These are phyloP conservation scores for Tricholoma sp. DNA, from an alignment of 768 basidiomycete genomes.

Conservation along the genomic window DNA sequence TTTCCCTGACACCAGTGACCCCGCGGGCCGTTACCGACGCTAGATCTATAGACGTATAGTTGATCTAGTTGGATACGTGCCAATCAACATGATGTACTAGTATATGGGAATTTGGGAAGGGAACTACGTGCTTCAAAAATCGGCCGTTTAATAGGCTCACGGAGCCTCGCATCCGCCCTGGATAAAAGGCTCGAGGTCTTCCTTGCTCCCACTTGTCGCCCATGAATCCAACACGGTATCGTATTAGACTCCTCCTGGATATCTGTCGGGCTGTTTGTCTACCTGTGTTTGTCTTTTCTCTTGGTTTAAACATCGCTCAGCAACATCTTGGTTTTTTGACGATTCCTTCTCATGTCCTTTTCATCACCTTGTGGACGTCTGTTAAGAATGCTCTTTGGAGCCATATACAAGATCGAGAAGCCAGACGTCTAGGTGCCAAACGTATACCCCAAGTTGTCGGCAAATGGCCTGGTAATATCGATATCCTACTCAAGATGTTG, in stretches of 20 bases:
- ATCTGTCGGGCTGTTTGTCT: conserved; percentile 34
- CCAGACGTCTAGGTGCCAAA: conserved; percentile 42
- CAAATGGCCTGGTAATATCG: conserved; percentile 77
- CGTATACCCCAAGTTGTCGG: conserved; percentile 56
- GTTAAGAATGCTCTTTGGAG: conserved; percentile 29
- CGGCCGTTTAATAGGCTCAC: conserved; percentile 5
- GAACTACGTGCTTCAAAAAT: conserved; percentile 8
- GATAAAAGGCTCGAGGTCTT: background rate
- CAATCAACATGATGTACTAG: too few species aligned
- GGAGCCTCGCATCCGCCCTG: background rate
- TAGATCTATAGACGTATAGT: background rate
- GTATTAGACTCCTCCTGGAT: conserved; percentile 45
- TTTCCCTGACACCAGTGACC: background rate
- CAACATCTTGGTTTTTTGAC: conserved; percentile 30
- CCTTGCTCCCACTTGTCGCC: background rate
- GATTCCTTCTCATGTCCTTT: conserved; percentile 32
- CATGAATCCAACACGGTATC: conserved; percentile 43
- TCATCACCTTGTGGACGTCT: conserved; percentile 37
- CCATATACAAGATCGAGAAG: conserved; percentile 36
- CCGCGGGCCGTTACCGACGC: conserved; percentile 2
- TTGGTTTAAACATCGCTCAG: conserved; percentile 21
- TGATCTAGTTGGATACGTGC: conserved; percentile 6
- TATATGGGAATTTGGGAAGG: background rate
- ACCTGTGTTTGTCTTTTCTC: conserved; percentile 34
- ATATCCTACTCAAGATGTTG: conserved; percentile 55